Evolutionary conservation across 495 filamentous ascomycete species (phyloP).

Genomic region (Bombardia bombarda): DNA sequence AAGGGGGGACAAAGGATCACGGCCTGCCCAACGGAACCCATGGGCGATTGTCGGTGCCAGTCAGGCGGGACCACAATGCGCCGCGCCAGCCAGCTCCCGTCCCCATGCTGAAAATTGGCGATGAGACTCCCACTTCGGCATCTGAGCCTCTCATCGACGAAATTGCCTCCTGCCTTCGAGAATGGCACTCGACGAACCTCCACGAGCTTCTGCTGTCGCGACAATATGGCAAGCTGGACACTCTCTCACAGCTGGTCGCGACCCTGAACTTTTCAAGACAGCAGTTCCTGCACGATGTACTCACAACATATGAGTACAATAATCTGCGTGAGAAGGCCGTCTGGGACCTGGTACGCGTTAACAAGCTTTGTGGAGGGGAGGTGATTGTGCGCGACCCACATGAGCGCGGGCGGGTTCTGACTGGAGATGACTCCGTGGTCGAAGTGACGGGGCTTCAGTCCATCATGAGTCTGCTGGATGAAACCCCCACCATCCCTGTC

Average conservation of each 20-base stretch:
- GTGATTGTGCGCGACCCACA: conserved; percentile 87
- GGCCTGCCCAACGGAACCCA: conserved; percentile 21
- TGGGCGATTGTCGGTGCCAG: conserved; percentile 27
- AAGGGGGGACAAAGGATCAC: conserved; percentile 15
- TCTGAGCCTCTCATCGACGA: conserved; percentile 94
- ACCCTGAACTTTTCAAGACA: conserved; percentile 74
- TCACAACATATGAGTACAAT: conserved; percentile 76
- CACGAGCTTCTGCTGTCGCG: conserved; percentile 83
- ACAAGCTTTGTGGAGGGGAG: conserved; percentile 84
- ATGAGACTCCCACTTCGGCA: conserved; percentile 83
- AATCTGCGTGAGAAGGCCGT: conserved; percentile 74
- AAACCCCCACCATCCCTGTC: conserved; percentile 53
- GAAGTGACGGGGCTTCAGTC: conserved; percentile 88
- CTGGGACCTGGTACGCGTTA: conserved; percentile 89
- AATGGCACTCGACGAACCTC: conserved; percentile 97
- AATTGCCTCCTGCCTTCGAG: conserved; percentile 88
- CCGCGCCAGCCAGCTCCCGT: conserved; percentile 86
- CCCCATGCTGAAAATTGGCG: conserved; percentile 93
- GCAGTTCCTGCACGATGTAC: conserved; percentile 86
- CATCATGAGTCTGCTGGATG: conserved; percentile 88
- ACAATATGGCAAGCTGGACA: conserved; percentile 72
- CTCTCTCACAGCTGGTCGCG: conserved; percentile 69
- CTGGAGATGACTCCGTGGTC: conserved; percentile 85
- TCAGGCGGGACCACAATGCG: conserved; percentile 46
- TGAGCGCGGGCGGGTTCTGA: conserved; percentile 76